These are phyloP conservation scores for Tolypocladium nubicola DNA, from an alignment of 2,329 filamentous ascomycete species.

Conservation along the genomic window DNA sequence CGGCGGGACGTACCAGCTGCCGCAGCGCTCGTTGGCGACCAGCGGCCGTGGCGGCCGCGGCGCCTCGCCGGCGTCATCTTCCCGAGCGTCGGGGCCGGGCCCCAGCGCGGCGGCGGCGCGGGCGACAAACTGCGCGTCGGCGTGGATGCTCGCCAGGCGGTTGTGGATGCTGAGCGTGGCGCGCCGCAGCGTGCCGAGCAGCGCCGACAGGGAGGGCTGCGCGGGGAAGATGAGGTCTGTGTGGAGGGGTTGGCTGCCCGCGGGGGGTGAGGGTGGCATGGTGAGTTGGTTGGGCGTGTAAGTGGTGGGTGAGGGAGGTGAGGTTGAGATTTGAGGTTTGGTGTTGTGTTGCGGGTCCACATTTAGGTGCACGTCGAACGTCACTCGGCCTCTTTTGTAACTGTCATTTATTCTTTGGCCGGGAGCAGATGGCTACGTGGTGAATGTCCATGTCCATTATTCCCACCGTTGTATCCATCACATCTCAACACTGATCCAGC, in stretches of 20 bases:
- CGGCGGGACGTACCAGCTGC: constrained; percentile 83
- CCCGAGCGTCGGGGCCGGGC: neutral
- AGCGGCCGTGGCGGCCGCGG: constrained; percentile 45
- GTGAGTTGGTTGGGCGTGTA: neutral
- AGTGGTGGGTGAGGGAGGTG: neutral
- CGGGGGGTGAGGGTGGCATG: neutral
- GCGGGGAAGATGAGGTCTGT: constrained; percentile 39
- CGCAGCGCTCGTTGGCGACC: constrained; percentile 88
- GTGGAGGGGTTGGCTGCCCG: constrained; percentile 9
- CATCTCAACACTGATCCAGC: no score
- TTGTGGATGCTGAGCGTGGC: constrained; percentile 71
- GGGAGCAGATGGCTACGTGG: neutral
- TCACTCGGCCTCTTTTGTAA: neutral
- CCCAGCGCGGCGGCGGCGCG: constrained; percentile 42
- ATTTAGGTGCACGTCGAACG: neutral
- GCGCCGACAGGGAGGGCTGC: constrained; percentile 56
- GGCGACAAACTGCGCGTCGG: constrained; percentile 66
- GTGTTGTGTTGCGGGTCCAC: neutral
- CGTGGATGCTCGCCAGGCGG: constrained; percentile 66
- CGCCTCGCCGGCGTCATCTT: neutral
- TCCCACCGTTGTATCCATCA: neutral
- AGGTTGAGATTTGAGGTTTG: neutral
- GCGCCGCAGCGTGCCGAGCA: constrained; percentile 62
- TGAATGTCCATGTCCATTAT: neutral
- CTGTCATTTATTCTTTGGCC: neutral